These are phyloP conservation scores for Tolypocladium cylindrosporum DNA, from an alignment of 2,329 filamentous ascomycete genomes.

Conservation along the genomic window DNA sequence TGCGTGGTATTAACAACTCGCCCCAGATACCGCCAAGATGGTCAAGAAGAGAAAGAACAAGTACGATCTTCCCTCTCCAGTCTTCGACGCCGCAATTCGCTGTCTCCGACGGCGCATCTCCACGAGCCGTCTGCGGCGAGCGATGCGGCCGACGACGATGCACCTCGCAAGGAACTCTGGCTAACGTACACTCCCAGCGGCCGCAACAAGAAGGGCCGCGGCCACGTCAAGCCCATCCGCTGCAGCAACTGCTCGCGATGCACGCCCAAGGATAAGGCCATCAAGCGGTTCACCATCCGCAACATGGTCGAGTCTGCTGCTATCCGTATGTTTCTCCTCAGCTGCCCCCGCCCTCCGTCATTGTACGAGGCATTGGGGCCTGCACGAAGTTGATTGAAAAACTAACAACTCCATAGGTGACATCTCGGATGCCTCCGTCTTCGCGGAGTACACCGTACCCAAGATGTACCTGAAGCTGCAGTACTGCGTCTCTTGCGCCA, in stretches of 20 bases:
- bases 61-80: slow-evolving; percentile 27
- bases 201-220: slow-evolving; percentile 99
- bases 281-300: slow-evolving; percentile 99
- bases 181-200: slow-evolving; percentile 48
- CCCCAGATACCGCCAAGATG: slow-evolving; percentile 51
- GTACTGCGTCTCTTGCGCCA: slow-evolving; percentile 99
- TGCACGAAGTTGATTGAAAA: background rate
- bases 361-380: background rate
- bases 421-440: slow-evolving; percentile 99
- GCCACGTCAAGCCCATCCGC: slow-evolving; percentile 98
- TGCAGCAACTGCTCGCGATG: slow-evolving; percentile 67
- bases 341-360: background rate
- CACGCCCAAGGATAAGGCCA: slow-evolving; percentile 99
- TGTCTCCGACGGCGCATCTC: background rate
- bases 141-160: slow-evolving; percentile 8
- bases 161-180: slow-evolving; percentile 6
- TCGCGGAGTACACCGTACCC: slow-evolving; percentile 97
- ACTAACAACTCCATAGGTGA: slow-evolving; percentile 57
- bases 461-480: slow-evolving; percentile 99
- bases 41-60: slow-evolving; percentile 66
- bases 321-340: slow-evolving; percentile 70
- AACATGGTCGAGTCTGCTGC: slow-evolving; percentile 99
- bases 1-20: slow-evolving; percentile 22
- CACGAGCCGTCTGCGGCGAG: background rate
- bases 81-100: slow-evolving; percentile 1